Evolutionary conservation across 2,329 filamentous ascomycete species (phyloP), one percentile per base, ranked within the genome.

Genomic region (Calycina marina): DNA sequence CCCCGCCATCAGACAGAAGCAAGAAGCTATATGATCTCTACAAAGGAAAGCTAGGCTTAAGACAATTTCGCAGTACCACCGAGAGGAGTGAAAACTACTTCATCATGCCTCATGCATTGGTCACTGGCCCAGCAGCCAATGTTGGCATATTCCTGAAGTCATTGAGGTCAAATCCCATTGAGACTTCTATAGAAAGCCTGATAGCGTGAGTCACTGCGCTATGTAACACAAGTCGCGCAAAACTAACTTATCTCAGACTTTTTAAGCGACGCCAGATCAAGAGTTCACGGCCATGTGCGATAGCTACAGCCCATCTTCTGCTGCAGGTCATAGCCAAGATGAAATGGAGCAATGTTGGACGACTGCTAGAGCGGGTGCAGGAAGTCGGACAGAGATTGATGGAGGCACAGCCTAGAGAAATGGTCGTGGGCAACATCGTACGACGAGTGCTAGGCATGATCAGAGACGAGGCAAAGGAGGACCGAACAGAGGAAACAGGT

Each of bases 381-480:
- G 69, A 75, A 38, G 75, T 88, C 14, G 90, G 90, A 35, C 69
- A 74, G 45, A 72, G 75, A 34, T 65, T 98, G 26, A 76, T 48
- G 20, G 72, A 78, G 34, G 86, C 90, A 5, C 84, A 93, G 48
- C 88, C 88, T 11, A 72, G 79, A 39, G 90, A 96, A 59, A 77
- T 93, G 46, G 83, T 85, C 4, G 84, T 94, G 27, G 88, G 85
- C 32, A 98, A 98, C 51, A 86, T 98, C 45, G 83, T 94, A 28
- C 75, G 86, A 39, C 76, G 90, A 40, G 81, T 96, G 2, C 63
- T 98, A 22, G 82, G 85, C 26, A 67, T 98, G 41, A 90, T 98
- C 42, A 75, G 90, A 31, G 86, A 94, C 50, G 86, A 96, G 50
- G 80, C 82, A 24, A 77, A 82, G 46, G 83, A 92, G 47, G 78